These are phyloP conservation scores for Globisporangium canariense DNA, from an alignment of 352 stramenopile genomes.

Conservation along the genomic window DNA sequence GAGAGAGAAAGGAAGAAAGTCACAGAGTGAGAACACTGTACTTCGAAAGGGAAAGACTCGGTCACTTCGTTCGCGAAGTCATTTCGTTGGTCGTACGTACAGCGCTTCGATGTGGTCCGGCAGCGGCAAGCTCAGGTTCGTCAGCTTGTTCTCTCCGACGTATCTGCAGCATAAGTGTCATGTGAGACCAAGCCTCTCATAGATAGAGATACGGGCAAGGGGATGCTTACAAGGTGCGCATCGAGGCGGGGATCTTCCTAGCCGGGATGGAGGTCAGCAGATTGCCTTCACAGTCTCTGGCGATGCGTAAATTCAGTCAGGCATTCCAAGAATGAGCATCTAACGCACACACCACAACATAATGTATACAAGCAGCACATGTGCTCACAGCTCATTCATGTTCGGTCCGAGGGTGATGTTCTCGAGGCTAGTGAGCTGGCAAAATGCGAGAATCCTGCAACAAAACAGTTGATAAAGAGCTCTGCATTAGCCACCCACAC, in stretches of 20 bases:
- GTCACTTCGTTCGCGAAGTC: not conserved
- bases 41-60: not conserved
- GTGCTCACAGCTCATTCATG: slow-evolving; percentile 7
- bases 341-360: not conserved
- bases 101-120: not conserved
- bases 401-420: not conserved
- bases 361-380: not conserved
- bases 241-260: not conserved
- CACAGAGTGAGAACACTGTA: not conserved
- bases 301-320: not conserved
- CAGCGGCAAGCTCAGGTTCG: slow-evolving; percentile 2
- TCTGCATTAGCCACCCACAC: not conserved
- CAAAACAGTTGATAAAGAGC: not conserved
- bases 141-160: not conserved
- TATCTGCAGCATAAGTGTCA: not conserved
- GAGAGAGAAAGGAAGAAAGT: not conserved
- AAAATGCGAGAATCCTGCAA: slow-evolving; percentile 9
- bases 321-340: not conserved
- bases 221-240: slow-evolving; percentile 2
- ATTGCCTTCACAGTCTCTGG: slow-evolving; percentile 6
- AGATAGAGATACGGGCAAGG: not conserved
- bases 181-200: not conserved
- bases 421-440: slow-evolving; percentile 1
- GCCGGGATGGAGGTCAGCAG: not conserved
- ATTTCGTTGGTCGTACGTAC: not conserved